Conservation (phyloP, 2,329 filamentous ascomycete species). For the Fonsecaea monophora region DNA sequence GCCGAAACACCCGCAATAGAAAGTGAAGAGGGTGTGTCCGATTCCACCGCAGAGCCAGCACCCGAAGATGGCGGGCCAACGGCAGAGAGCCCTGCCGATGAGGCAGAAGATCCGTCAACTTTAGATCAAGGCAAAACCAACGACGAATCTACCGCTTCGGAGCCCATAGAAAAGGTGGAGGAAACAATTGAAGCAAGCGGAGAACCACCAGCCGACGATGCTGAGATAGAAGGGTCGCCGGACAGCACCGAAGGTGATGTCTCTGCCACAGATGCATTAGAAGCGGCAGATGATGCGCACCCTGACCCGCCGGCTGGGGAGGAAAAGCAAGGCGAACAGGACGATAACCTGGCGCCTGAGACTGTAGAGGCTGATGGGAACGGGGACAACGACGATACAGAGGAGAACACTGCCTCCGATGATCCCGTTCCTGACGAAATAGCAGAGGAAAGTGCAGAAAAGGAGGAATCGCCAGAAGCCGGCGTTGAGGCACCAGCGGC, state of each 20-base stretch:
- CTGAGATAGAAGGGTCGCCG: constrained; percentile 16
- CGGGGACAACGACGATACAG: not conserved
- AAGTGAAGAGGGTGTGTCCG: not conserved
- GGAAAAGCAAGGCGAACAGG: constrained; percentile 20
- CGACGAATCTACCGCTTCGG: constrained; percentile 23
- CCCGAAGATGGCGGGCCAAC: constrained; percentile 9
- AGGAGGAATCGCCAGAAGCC: constrained; percentile 20
- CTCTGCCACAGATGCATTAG: constrained; percentile 17
- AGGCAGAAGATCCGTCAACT: constrained; percentile 23
- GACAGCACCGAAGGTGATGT: constrained; percentile 13
- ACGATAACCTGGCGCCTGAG: not conserved
- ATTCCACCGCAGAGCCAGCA: constrained; percentile 5
- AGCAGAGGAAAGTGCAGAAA: not conserved
- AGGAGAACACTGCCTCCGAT: not conserved
- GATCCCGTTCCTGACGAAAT: constrained; percentile 1
- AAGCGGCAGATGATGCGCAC: constrained; percentile 18
- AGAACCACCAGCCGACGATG: constrained; percentile 4
- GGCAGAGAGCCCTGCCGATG: constrained; percentile 13
- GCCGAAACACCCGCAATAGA: constrained; percentile 11
- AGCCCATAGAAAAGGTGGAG: constrained; percentile 28
- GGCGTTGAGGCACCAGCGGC: constrained; percentile 22
- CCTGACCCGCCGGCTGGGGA: constrained; percentile 19
- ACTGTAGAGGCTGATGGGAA: not conserved
- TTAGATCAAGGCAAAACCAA: constrained; percentile 15
- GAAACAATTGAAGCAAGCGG: not conserved